Percentiles rank a stretch among this genome's conserved stretches.
Evolutionary conservation across 2,329 filamentous ascomycete genomes (phyloP).

Genomic region (Pestalotiopsis fici): DNA sequence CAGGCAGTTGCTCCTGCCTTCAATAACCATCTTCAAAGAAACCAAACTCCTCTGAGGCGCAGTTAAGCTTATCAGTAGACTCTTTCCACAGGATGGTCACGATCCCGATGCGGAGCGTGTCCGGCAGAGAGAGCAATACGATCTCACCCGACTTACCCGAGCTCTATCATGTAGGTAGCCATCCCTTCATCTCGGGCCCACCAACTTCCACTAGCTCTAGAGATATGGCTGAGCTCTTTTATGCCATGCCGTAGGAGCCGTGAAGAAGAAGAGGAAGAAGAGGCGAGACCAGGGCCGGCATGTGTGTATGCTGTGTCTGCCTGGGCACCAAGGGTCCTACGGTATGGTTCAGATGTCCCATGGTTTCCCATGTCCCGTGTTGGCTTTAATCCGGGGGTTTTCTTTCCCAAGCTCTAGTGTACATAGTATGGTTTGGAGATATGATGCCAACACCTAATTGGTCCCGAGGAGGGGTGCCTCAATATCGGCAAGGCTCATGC

Average conservation of each 20-base stretch:
- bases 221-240: neutral
- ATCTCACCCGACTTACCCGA: neutral
- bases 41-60: neutral
- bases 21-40: neutral
- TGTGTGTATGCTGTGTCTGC: neutral
- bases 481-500: constrained; percentile 3
- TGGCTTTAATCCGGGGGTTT: neutral
- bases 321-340: neutral
- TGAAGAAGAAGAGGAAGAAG: neutral
- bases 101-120: neutral
- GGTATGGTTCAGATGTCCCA: neutral
- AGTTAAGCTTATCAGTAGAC: neutral
- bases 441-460: neutral
- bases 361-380: neutral
- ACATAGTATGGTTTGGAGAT: neutral
- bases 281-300: neutral
- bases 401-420: neutral
- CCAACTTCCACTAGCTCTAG: neutral
- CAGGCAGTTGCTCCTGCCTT: neutral
- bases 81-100: neutral
- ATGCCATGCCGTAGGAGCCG: neutral
- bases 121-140: neutral
- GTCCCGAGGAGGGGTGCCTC: constrained; percentile 1
- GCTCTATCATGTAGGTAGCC: neutral
- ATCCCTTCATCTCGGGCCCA: neutral